Percentiles rank a stretch among this genome's conserved stretches.
phyloP scores from a whole-genome alignment of 805 yeast species.

The Dipodascus albidus region DNA sequence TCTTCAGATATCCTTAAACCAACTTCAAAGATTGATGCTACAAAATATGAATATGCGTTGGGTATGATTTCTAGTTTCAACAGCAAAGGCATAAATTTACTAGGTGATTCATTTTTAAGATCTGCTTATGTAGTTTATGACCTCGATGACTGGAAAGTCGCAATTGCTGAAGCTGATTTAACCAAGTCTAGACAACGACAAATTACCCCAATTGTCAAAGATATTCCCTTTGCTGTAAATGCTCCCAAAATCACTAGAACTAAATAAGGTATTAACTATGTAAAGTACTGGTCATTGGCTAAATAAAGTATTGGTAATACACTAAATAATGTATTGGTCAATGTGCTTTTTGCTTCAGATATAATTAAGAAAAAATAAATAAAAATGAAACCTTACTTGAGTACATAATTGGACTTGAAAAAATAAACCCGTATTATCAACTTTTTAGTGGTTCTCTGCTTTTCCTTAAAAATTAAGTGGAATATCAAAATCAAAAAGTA shows the following conservation, averaged over 20 bases:
- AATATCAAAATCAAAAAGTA: too few species aligned
- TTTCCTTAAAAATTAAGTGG: too few species aligned
- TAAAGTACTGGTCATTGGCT: too few species aligned
- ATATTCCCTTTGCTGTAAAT: not conserved
- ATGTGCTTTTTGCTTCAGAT: too few species aligned
- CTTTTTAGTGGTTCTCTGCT: too few species aligned
- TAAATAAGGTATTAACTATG: not conserved
- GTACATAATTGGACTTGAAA: too few species aligned
- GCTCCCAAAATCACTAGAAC: not conserved
- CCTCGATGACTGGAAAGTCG: conserved; percentile 39
- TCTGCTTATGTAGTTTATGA: conserved; percentile 53
- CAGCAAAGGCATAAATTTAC: not conserved
- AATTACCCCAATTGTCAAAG: not conserved
- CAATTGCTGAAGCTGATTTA: conserved; percentile 36
- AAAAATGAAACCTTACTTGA: too few species aligned
- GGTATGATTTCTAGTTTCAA: not conserved
- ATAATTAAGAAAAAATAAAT: not conserved
- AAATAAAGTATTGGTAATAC: too few species aligned
- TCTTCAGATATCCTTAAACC: not conserved
- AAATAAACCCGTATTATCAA: too few species aligned
- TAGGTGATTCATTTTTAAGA: conserved; percentile 51
- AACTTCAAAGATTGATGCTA: conserved; percentile 7
- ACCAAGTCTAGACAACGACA: not conserved
- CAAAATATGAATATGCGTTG: not conserved
- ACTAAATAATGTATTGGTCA: too few species aligned